phyloP scores from a whole-genome alignment of 108 stramenopile species.

The Conticribra weissflogii region DNA sequence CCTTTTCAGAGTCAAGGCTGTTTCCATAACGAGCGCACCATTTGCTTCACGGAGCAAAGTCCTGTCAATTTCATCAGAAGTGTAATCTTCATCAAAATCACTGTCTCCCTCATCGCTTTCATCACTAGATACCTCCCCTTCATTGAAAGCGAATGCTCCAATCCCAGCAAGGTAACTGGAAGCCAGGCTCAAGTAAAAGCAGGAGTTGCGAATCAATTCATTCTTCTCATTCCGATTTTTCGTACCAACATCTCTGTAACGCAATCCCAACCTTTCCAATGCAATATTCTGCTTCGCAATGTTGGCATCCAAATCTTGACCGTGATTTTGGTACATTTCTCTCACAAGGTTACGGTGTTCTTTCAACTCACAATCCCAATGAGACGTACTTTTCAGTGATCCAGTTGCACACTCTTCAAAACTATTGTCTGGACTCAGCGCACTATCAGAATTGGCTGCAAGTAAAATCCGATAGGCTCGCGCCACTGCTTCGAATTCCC shows the following conservation, averaged over 20 bases:
- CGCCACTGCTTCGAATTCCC: slow-evolving; percentile 42
- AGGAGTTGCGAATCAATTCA: slow-evolving; percentile 61
- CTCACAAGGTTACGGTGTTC: slow-evolving; percentile 59
- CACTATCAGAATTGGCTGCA: slow-evolving; percentile 4
- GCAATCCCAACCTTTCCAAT: slow-evolving; percentile 44
- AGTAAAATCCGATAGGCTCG: slow-evolving; percentile 41
- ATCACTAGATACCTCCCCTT: slow-evolving; percentile 23
- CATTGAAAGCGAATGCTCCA: slow-evolving; percentile 35
- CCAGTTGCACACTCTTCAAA: slow-evolving; percentile 10
- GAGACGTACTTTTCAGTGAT: slow-evolving; percentile 42
- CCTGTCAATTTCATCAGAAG: slow-evolving; percentile 14
- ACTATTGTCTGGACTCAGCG: slow-evolving; percentile 2
- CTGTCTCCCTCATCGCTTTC: not conserved
- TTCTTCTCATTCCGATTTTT: slow-evolving; percentile 53
- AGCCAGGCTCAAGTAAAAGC: slow-evolving; percentile 65
- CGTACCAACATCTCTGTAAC: slow-evolving; percentile 53
- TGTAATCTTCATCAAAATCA: slow-evolving; percentile 3
- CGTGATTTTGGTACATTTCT: slow-evolving; percentile 59
- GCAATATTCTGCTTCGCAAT: slow-evolving; percentile 30
- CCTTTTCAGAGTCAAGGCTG: slow-evolving; percentile 59
- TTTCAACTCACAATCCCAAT: slow-evolving; percentile 63
- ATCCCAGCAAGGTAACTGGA: slow-evolving; percentile 61
- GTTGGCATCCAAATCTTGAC: slow-evolving; percentile 44
- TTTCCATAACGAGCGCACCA: slow-evolving; percentile 41
- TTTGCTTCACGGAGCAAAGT: slow-evolving; percentile 42